Evolutionary conservation across 495 filamentous ascomycete genomes (phyloP).

Genomic region (Annulohypoxylon bovei): DNA sequence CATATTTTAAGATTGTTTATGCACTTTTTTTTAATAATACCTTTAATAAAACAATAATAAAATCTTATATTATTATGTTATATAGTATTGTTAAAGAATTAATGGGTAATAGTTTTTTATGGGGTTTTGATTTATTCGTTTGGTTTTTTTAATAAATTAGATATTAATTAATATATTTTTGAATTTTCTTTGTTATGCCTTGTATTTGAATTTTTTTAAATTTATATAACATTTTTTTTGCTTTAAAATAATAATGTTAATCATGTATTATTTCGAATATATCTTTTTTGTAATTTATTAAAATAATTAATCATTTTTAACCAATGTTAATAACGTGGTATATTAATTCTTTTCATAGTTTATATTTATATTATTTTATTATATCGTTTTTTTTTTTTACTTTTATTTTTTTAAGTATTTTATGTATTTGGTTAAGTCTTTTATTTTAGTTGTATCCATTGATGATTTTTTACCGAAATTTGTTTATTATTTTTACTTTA

Average conservation of each 20-base stretch:
- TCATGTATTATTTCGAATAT: background rate
- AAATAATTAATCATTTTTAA: background rate
- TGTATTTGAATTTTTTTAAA: background rate
- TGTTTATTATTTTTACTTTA: background rate
- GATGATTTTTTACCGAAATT: background rate
- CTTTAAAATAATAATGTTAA: background rate
- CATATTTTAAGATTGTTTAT: background rate
- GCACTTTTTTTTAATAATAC: background rate
- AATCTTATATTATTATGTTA: background rate
- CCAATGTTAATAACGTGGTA: background rate
- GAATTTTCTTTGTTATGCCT: too few relatives aligned
- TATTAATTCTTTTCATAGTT: background rate
- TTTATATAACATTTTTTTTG: background rate
- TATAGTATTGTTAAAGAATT: background rate
- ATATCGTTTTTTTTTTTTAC: background rate
- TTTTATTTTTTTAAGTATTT: background rate
- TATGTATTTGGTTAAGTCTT: background rate
- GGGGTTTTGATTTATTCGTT: too few relatives aligned
- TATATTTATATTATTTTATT: background rate
- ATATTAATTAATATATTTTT: too few relatives aligned
- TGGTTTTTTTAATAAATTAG: too few relatives aligned
- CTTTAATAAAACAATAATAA: background rate
- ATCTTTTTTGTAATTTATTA: background rate
- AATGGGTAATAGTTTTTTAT: too few relatives aligned
- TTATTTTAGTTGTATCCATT: too few relatives aligned